Evolutionary conservation across 1,284 basidiomycete genomes (phyloP).

Genomic region (Malassezia globosa): DNA sequence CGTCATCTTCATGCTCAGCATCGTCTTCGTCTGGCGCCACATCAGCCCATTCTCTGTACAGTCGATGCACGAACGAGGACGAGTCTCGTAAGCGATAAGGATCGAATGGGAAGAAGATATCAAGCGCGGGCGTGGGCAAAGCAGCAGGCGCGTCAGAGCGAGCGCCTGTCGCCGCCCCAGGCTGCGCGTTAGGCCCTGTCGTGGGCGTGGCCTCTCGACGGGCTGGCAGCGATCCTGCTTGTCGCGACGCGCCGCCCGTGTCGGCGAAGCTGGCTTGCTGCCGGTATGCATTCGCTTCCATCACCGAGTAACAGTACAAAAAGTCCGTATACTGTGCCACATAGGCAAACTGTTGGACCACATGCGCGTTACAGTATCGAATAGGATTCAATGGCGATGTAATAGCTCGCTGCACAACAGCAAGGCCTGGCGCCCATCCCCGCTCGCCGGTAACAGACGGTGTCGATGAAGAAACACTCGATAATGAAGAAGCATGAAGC

Average conservation of each 20-base stretch:
- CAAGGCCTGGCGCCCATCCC: conserved; percentile 70
- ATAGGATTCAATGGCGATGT: conserved; percentile 78
- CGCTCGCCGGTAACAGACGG: conserved; percentile 18
- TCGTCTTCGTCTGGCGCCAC: conserved; percentile 46
- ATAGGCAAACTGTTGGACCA: conserved; percentile 87
- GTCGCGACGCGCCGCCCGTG: not conserved
- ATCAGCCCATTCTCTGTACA: conserved; percentile 54
- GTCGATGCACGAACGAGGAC: conserved; percentile 50
- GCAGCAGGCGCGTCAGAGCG: conserved; percentile 6
- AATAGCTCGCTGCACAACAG: conserved; percentile 68
- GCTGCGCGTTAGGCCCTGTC: not conserved
- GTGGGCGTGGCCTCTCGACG: conserved; percentile 16
- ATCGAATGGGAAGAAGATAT: conserved; percentile 96
- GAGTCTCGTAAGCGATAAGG: conserved; percentile 72
- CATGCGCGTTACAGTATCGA: conserved; percentile 60
- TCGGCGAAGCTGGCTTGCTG: conserved; percentile 4
- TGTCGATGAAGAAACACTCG: conserved; percentile 5
- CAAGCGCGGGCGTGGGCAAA: conserved; percentile 51
- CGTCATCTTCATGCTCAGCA: conserved; percentile 24
- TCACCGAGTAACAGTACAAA: conserved; percentile 84
- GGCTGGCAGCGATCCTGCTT: not conserved
- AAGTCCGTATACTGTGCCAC: conserved; percentile 83
- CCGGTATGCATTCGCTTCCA: conserved; percentile 60
- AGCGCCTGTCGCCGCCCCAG: not conserved
- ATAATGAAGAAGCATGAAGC: conserved; percentile 8